Evolutionary conservation across 78 protist genomes (phyloP), one percentile per base, ranked within the genome.

Genomic region (Corallochytrium limacisporum): DNA sequence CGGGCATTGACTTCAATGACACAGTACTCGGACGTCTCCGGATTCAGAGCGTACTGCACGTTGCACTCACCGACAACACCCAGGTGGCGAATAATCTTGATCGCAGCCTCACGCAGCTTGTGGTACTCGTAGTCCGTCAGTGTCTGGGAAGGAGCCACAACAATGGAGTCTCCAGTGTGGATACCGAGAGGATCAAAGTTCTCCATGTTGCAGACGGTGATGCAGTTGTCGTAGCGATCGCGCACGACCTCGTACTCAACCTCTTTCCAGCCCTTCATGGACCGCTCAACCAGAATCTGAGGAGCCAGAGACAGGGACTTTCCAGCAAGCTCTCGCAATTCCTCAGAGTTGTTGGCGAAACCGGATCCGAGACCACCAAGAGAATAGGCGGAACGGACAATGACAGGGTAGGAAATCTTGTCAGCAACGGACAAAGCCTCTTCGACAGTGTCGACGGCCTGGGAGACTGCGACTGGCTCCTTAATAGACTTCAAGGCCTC

Each of bases 121-220:
- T 87, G 91, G 78, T 91, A 91, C 46, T 94, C 98, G 32, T 75
- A 12, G 78, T 94, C 87, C 49, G 94, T 65, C 48, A 94, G 81
- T 13, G 98, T 71, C 83, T 89, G 95, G 13, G 94, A 85, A 40
- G 98, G 98, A 4, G 96, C 96, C 39, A 91, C 91, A 20, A 94
- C 98, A 53, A 94, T 94, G 33, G 92, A 85, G 24, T 94, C 98
- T 62, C 98, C 98, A 20, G 98, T 94, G 78, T 94, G 98, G 67
- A 90, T 82, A 40, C 98, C 94, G 0, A 69, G 73, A 6, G 94
- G 90, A 62, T 88, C 94, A 31, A 94, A 89, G 83, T 90, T 94
- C 72, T 94, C 98, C 98, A 94, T 94, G 87, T 94, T 94, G 83
- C 98, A 94, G 31, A 93, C 98, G 18, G 96, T 89, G 61, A 93